phyloP scores from a whole-genome alignment of 176 grass and related monocot genomes.

The Zea mays region DNA sequence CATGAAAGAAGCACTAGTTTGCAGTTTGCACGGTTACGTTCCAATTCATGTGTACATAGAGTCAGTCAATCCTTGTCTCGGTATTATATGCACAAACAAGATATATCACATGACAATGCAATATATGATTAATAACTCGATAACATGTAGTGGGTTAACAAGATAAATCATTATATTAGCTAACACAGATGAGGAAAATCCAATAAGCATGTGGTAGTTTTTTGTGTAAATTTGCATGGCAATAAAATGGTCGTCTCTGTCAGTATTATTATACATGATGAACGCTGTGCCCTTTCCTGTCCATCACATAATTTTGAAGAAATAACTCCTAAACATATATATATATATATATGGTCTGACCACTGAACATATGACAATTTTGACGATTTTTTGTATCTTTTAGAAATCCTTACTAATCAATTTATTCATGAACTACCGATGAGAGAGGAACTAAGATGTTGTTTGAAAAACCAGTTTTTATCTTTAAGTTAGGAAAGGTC shows the following conservation, averaged over 20 bases:
- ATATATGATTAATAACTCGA: neutral
- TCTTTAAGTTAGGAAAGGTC: no score
- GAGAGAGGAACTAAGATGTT: neutral
- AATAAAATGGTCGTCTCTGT: neutral
- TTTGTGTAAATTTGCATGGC: neutral
- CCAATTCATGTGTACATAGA: neutral
- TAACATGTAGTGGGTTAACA: neutral
- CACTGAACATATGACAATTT: neutral
- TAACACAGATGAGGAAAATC: neutral
- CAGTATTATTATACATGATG: neutral
- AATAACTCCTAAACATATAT: neutral
- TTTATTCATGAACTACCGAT: neutral
- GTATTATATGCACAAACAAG: neutral
- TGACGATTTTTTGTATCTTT: neutral
- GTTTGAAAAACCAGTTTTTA: no score
- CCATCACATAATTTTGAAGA: neutral
- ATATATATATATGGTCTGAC: neutral
- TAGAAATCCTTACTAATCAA: conserved; percentile 8
- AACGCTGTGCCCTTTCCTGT: neutral
- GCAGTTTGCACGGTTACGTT: no score
- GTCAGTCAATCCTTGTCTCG: neutral
- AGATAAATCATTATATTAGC: neutral
- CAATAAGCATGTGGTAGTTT: neutral
- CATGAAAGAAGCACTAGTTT: neutral
- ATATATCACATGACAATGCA: neutral